Base-by-base conservation (phyloP, 1,284 basidiomycete species). In the Lentinus polychrous region DNA sequence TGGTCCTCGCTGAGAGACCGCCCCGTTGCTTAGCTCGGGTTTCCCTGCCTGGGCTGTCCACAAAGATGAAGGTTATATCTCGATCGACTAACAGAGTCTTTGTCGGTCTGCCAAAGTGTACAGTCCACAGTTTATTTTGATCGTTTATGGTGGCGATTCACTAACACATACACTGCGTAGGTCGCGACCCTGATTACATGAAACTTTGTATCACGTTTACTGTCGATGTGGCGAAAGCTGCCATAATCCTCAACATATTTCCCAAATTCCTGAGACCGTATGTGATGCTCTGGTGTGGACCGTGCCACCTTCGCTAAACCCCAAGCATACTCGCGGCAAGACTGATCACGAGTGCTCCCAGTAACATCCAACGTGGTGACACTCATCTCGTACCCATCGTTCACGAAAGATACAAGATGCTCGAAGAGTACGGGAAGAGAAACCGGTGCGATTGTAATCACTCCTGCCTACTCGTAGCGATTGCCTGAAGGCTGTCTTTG, bases 181-280 rank as follows among this genome's bases (percentile, higher is more conserved):
- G 46, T 39, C 37, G 46, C 14, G 41, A 55, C 34, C 48, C 36
- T 8, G 72, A 69, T 11, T 74, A 63, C 51, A 55, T 62, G 14
- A 56, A 62, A 12, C 56, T 74, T 10, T 69, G 63, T 44, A 61
- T 68, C 2, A 47, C 54, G 4, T 68, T 61, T 44, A 59, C 69
- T 0, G 6, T 64, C 5, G 59, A 66, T 37, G 55, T 72, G 6
- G 23, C 65, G 3, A 60, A 56, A 39, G 59, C 49, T 24, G 60
- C 57, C 0, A 2, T 27, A 4, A 52, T 60, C 4, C 53, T 76
- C 41, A 55, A 57, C 8, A 8, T 66, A 1, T 68, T 71, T 41
- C 75, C 74, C 0, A 52, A 51, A 0, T 62, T 70, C 37, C 45
- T 75, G 32, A 66, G 64, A 51, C 61, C 66, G 75, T 74, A 55